Evolutionary conservation across 306 rosid species (phyloP).

Genomic region (Neltuma alba): DNA sequence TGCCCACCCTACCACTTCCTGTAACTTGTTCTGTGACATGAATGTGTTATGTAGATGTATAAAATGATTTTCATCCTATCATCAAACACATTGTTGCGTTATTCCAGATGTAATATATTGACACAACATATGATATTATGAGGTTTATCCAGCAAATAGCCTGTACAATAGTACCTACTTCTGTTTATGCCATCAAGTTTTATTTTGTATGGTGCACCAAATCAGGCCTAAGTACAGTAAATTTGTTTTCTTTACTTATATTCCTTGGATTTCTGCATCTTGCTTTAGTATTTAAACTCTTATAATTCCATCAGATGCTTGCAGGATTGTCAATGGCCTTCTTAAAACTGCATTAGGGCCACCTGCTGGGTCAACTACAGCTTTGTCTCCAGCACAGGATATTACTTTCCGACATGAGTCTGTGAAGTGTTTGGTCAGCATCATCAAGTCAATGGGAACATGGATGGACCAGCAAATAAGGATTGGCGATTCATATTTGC

Average conservation of each 20-base stretch:
- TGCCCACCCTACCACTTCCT: not conserved
- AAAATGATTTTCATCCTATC: not conserved
- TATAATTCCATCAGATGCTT: conserved; percentile 82
- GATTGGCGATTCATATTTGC: conserved; percentile 61
- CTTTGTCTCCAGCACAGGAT: conserved; percentile 93
- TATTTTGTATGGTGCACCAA: not conserved
- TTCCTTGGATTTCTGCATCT: conserved; percentile 38
- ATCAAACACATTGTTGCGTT: not conserved
- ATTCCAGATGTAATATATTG: not conserved
- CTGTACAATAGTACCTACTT: not conserved
- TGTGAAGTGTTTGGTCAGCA: conserved; percentile 89
- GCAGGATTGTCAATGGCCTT: conserved; percentile 99
- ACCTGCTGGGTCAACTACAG: conserved; percentile 87
- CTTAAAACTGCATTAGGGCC: conserved; percentile 99
- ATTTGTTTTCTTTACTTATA: conserved; percentile 27
- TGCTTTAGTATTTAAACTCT: conserved; percentile 71
- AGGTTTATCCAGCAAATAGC: not conserved
- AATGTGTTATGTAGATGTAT: not conserved
- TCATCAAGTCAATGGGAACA: conserved; percentile 92
- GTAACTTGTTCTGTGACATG: not conserved
- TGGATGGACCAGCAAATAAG: conserved; percentile 97
- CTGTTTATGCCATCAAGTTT: not conserved
- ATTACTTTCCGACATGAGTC: conserved; percentile 94
- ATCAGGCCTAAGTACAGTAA: conserved; percentile 1
- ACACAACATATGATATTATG: not conserved